Evolutionary conservation across 2,329 filamentous ascomycete species (phyloP).

Genomic region (Verticillium isaacii): DNA sequence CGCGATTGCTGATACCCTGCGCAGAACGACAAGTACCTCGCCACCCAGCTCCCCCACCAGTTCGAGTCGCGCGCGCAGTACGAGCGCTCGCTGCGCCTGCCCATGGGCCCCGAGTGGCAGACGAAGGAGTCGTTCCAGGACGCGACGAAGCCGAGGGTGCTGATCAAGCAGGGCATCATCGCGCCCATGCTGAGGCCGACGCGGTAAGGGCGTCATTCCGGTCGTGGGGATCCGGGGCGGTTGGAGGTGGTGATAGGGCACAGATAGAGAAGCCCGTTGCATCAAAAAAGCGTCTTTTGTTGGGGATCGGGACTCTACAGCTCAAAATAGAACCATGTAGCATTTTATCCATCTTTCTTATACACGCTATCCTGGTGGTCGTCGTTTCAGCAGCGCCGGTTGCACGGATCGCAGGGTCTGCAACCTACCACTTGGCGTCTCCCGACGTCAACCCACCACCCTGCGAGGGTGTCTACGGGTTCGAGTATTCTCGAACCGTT

Average conservation of each 20-base stretch:
- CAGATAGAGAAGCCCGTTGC: not conserved
- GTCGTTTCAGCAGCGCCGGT: too few species aligned
- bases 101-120: constrained; percentile 89
- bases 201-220: constrained; percentile 17
- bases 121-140: constrained; percentile 95
- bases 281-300: not conserved
- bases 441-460: too few species aligned
- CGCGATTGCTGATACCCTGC: not conserved
- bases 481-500: too few species aligned
- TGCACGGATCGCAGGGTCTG: too few species aligned
- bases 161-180: constrained; percentile 89
- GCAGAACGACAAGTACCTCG: constrained; percentile 82
- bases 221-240: not conserved
- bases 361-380: too few species aligned
- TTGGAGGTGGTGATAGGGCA: not conserved
- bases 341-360: not conserved
- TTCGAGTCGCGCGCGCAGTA: constrained; percentile 88
- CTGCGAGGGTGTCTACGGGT: too few species aligned
- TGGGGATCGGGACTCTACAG: not conserved
- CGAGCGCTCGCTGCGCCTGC: constrained; percentile 79
- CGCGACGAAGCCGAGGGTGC: constrained; percentile 79
- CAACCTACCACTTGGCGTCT: too few species aligned
- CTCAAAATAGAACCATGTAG: not conserved
- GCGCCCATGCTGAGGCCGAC: constrained; percentile 78
- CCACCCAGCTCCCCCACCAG: constrained; percentile 77